phyloP scores from a whole-genome alignment of 2,329 filamentous ascomycete species.

The Zymoseptoria brevis region DNA sequence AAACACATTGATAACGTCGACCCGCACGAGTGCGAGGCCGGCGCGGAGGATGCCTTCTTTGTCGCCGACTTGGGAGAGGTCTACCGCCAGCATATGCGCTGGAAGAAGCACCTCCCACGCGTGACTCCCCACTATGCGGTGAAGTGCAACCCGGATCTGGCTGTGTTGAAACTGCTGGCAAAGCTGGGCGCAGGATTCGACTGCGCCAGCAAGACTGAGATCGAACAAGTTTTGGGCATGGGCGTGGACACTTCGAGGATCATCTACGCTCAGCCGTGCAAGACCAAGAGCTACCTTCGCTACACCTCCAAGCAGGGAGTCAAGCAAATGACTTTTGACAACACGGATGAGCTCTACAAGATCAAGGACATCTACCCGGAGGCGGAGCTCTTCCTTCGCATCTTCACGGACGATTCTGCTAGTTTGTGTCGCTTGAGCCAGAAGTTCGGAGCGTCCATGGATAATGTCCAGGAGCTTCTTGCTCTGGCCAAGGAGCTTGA shows the following conservation, averaged over 20 bases:
- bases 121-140: slow-evolving; percentile 98
- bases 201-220: slow-evolving; percentile 95
- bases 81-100: slow-evolving; percentile 96
- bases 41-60: slow-evolving; percentile 96
- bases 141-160: slow-evolving; percentile 95
- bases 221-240: slow-evolving; percentile 78
- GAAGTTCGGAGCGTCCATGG: slow-evolving; percentile 91
- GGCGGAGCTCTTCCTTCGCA: slow-evolving; percentile 87
- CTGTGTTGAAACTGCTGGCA: slow-evolving; percentile 79
- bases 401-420: slow-evolving; percentile 90
- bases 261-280: slow-evolving; percentile 98
- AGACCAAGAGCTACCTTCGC: slow-evolving; percentile 95
- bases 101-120: slow-evolving; percentile 87
- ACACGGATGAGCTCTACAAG: slow-evolving; percentile 95
- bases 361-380: slow-evolving; percentile 84
- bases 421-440: slow-evolving; percentile 91
- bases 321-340: slow-evolving; percentile 99
- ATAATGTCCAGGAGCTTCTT: slow-evolving; percentile 69
- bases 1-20: slow-evolving; percentile 77
- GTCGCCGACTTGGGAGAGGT: slow-evolving; percentile 96
- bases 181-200: slow-evolving; percentile 91
- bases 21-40: slow-evolving; percentile 77
- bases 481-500: slow-evolving; percentile 70
- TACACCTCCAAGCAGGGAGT: slow-evolving; percentile 79
- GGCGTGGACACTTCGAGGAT: slow-evolving; percentile 82